Conservation (phyloP, 768 basidiomycete species). For the Suillus alpinus region DNA sequence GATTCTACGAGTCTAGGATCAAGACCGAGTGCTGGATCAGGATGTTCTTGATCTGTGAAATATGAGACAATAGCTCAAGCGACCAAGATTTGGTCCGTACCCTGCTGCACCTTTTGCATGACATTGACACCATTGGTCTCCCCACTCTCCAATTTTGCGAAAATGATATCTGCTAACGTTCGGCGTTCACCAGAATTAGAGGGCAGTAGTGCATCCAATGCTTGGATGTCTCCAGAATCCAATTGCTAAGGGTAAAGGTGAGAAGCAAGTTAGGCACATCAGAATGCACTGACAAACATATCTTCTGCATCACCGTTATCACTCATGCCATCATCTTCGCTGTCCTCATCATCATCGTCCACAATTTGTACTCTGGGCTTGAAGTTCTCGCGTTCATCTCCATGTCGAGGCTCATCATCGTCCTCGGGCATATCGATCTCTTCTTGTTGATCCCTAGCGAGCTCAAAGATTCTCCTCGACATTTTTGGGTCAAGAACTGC, state of each 20-base stretch:
- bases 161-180: slow-evolving; percentile 96
- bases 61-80: slow-evolving; percentile 7
- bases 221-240: slow-evolving; percentile 84
- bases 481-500: slow-evolving; percentile 75
- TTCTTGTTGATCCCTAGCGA: slow-evolving; percentile 91
- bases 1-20: slow-evolving; percentile 92
- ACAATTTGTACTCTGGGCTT: slow-evolving; percentile 29
- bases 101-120: slow-evolving; percentile 61
- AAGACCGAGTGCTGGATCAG: slow-evolving; percentile 83
- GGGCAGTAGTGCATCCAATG: slow-evolving; percentile 80
- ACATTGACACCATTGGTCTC: slow-evolving; percentile 48
- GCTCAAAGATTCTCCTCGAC: slow-evolving; percentile 84
- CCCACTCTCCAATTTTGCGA: slow-evolving; percentile 80
- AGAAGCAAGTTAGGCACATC: slow-evolving; percentile 7
- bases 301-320: slow-evolving; percentile 56
- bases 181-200: slow-evolving; percentile 70
- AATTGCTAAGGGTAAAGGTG: slow-evolving; percentile 58
- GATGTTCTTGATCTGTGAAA: slow-evolving; percentile 45
- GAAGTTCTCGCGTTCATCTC: slow-evolving; percentile 32
- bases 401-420: slow-evolving; percentile 41
- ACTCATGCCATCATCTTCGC: slow-evolving; percentile 33
- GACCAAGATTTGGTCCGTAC: slow-evolving; percentile 26
- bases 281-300: slow-evolving; percentile 48
- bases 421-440: slow-evolving; percentile 71
- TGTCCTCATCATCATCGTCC: slow-evolving; percentile 53